Evolutionary conservation across 768 basidiomycete genomes (phyloP), one percentile per base, ranked within the genome.

Genomic region (Mycena alexandri): DNA sequence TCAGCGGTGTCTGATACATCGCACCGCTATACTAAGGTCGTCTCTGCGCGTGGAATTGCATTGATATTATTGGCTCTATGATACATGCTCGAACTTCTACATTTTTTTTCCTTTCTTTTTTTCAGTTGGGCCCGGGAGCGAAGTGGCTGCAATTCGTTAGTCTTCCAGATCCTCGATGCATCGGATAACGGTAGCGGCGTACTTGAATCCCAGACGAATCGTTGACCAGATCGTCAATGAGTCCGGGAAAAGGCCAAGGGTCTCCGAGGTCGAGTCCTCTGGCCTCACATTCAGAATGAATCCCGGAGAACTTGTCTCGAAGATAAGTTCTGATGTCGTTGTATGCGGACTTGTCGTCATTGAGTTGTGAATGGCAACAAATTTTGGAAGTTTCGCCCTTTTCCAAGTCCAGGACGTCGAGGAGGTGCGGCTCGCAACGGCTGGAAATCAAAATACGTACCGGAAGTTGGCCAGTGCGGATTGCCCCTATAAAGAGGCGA

Each of bases 201-300:
- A 63, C 19, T 54, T 42, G 25, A 43, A 47, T 47, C 1, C 61
- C 61, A 10, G 61, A 63, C 2, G 61, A 63, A 54, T 55, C 55
- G 6, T 24, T 14, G 2, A 63, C 61, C 21, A 63, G 19, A 13
- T 6, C 0, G 3, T 63, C 34, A 3, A 55, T 3, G 13, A 36
- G 16, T 19, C 1, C 22, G 14, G 11, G 7, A 0, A 43, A 24
- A 22, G 61, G 61, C 61, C 61, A 63, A 11, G 5, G 7, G 52
- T 43, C 5, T 4, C 34, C 2, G 51, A 51, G 46, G 44, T 34
- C 1, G 5, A n/a, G n/a, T n/a, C n/a, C n/a, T n/a, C n/a, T n/a
- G 6, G 13, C 51, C 50, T 43, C 52, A 1, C 50, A 52, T 21
- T 17, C 51, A n/a, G 16, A 8, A 13, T 62, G 61, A 46, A 62